Evolutionary conservation across 225 moss, liverwort and hornwort species (phyloP).

Genomic region (Anthoceros angustus): DNA sequence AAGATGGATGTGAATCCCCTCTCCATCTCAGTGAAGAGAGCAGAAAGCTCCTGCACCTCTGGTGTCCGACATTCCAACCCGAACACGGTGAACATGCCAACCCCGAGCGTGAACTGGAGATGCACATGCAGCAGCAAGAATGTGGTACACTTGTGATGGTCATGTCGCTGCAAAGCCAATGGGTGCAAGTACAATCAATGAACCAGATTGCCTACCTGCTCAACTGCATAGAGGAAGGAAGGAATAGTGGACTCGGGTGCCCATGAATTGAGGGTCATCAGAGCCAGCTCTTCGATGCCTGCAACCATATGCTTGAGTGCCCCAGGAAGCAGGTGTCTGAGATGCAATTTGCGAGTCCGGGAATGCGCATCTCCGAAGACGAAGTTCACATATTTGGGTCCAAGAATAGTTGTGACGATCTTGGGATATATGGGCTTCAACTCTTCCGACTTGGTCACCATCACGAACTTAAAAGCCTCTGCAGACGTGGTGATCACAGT

Average conservation of each 20-base stretch:
- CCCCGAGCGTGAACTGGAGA: constrained; percentile 1
- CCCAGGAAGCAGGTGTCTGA: background rate
- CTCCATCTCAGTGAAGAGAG: background rate
- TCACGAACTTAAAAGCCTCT: too few relatives aligned
- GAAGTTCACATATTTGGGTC: background rate
- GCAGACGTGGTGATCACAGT: too few relatives aligned
- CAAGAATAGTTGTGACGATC: background rate
- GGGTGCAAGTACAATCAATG: too few relatives aligned
- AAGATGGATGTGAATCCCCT: background rate
- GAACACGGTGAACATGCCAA: constrained; percentile 1
- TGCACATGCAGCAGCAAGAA: background rate
- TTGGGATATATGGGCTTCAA: too few relatives aligned
- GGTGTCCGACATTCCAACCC: background rate
- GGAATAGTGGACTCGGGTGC: background rate
- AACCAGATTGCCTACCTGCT: background rate
- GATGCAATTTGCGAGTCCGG: background rate
- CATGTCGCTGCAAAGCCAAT: too few relatives aligned
- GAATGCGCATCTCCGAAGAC: background rate
- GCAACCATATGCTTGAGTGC: background rate
- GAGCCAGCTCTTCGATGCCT: background rate
- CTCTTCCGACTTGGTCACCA: too few relatives aligned
- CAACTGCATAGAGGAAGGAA: background rate
- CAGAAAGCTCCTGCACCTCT: background rate
- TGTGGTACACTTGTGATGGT: background rate
- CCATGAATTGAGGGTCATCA: background rate